Evolutionary conservation across 768 basidiomycete genomes (phyloP).

Genomic region (Cyclocybe cylindracea): DNA sequence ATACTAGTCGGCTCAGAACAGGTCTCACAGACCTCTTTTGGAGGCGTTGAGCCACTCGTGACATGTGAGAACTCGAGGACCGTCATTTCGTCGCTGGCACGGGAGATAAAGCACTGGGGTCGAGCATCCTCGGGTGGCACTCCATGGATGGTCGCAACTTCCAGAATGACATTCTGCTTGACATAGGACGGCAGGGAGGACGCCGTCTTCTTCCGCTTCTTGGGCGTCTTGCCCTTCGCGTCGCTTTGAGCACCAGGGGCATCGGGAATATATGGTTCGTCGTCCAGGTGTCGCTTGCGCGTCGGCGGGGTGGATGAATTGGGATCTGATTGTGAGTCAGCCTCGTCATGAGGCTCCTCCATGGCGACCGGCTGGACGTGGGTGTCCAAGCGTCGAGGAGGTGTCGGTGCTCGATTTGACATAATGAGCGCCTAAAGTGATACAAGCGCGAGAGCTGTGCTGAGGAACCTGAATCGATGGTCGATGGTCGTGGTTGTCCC

Average conservation of each 20-base stretch:
- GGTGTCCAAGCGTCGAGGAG: not conserved
- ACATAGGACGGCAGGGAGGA: not conserved
- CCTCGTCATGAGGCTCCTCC: not conserved
- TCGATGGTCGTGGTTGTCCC: too few relatives aligned
- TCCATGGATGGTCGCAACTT: not conserved
- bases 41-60: not conserved
- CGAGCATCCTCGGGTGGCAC: not conserved
- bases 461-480: too few relatives aligned
- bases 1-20: not conserved
- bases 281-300: not conserved
- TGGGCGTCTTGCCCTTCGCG: not conserved
- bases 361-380: not conserved
- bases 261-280: not conserved
- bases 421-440: not conserved
- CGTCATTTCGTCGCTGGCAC: conserved; percentile 1
- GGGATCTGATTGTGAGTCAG: not conserved
- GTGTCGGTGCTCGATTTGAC: not conserved
- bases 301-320: not conserved
- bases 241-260: not conserved
- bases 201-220: not conserved
- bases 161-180: not conserved
- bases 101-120: not conserved
- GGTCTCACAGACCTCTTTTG: not conserved
- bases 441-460: not conserved
- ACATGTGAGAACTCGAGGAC: conserved; percentile 2